Evolutionary conservation across 192 early-diverging fungal genomes (phyloP), one percentile per base, ranked within the genome.

Genomic region (Coemansia sp.): DNA sequence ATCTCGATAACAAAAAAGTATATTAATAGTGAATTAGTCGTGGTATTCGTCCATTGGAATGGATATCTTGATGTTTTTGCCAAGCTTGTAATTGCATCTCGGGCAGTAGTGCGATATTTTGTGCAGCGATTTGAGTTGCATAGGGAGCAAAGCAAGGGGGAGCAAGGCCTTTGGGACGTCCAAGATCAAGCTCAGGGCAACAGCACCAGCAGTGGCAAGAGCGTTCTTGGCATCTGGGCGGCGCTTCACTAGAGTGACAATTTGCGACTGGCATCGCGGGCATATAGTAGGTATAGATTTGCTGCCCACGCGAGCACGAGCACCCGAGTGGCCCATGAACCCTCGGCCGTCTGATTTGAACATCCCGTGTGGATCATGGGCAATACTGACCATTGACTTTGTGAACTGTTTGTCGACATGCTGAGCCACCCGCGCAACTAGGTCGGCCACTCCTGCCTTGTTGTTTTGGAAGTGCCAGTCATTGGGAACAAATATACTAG

Each of bases 11-110:
- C 0, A 35, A 35, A 41, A 12, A 0, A 41, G 2, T 41, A 4
- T 41, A 41, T 41, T 41, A 15, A 41, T 41, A 15, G 11, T 15
- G 4, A 41, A 41, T 29, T 61, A 40, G 32, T 43, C 60, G 39
- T 29, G 18, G 27, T 62, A 62, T n/a, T 44, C n/a, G 16, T n/a
- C 45, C 18, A 18, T 56, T 4, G 78, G 69, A 11, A 80, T 68
- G 12, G 58, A 43, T 29, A 80, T 64, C 29, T 61, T 70, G 47
- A 80, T 67, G 58, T 80, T 74, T 53, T 75, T 80, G 13, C 78
- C 78, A 22, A 80, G 34, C 40, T 80, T 80, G 69, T 64, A 80
- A 27, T 75, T 74, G 66, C 78, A 80, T 15, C 22, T 55, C 1
- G 78, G 72, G 24, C 77, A 80, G 62, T 71, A 74, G 41, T 80